A percentile compares a stretch with the other conserved stretches of the same genome.
Evolutionary conservation across 164 flowering plant genomes (phyloP).

Genomic region (Vitis riparia): DNA sequence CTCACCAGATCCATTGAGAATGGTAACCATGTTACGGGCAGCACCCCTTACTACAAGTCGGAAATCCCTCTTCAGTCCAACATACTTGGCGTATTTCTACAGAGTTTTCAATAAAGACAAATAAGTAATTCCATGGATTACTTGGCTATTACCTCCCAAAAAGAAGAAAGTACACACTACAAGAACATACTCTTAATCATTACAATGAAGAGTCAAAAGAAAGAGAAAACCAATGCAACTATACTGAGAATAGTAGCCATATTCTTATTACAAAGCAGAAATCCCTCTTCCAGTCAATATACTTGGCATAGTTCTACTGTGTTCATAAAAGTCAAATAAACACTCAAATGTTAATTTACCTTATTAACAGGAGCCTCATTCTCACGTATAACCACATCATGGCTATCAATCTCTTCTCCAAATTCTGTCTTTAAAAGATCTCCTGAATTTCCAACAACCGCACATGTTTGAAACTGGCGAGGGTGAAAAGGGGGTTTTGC

Average conservation of each 20-base stretch:
- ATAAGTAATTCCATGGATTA: constrained; percentile 4
- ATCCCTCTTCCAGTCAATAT: too few species aligned
- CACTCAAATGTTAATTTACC: constrained; percentile 33
- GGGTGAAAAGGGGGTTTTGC: constrained; percentile 94
- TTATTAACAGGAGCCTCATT: constrained; percentile 98
- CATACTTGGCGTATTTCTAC: constrained; percentile 95
- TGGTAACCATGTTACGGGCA: constrained; percentile 91
- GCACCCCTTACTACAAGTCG: constrained; percentile 96
- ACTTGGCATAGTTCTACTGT: too few species aligned
- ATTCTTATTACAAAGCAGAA: too few species aligned
- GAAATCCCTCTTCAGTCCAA: constrained; percentile 94
- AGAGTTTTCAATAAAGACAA: constrained; percentile 6
- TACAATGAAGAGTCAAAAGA: neutral
- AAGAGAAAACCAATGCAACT: neutral
- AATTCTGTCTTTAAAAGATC: constrained; percentile 90
- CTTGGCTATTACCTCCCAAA: neutral
- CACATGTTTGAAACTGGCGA: constrained; percentile 84
- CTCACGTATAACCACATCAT: constrained; percentile 94
- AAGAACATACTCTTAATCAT: neutral
- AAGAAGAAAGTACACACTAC: neutral
- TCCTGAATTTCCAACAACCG: constrained; percentile 98
- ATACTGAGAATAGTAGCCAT: neutral
- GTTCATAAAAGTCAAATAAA: too few species aligned
- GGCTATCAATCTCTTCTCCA: constrained; percentile 95
- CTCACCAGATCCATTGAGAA: constrained; percentile 89